Evolutionary conservation across 176 grass and related monocot species (phyloP).

Genomic region (Urochloa ruziziensis): DNA sequence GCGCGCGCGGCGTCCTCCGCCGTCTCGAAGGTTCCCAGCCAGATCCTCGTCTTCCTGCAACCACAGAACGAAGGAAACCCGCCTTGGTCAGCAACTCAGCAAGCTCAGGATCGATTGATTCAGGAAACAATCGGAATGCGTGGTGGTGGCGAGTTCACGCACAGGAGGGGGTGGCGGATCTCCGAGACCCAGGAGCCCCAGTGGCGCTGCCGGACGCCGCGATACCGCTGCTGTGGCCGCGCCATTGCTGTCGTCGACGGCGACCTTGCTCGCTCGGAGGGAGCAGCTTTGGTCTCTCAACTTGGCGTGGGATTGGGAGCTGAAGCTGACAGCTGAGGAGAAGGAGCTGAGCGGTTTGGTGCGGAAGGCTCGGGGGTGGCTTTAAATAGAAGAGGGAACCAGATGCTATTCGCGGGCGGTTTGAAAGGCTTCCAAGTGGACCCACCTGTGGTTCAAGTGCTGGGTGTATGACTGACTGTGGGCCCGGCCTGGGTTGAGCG

Average conservation of each 20-base stretch:
- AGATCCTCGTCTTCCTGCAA: conserved; percentile 95
- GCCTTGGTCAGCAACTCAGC: background rate
- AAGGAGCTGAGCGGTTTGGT: conserved; percentile 12
- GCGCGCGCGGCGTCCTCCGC: conserved; percentile 90
- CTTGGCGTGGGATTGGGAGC: background rate
- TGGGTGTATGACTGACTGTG: background rate
- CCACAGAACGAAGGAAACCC: background rate
- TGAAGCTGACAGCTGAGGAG: background rate
- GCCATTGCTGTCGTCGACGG: conserved; percentile 36
- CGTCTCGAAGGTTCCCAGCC: conserved; percentile 98
- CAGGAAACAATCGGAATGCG: background rate
- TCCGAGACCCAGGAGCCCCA: conserved; percentile 99
- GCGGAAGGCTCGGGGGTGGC: background rate
- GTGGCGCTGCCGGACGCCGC: conserved; percentile 86
- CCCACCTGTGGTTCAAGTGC: background rate
- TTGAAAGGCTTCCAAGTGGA: conserved; percentile 2
- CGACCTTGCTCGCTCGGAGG: background rate
- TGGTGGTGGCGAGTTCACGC: background rate
- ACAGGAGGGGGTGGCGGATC: conserved; percentile 93
- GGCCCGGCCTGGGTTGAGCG: background rate
- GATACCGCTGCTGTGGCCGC: conserved; percentile 71
- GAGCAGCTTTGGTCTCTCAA: background rate
- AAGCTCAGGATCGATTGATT: background rate
- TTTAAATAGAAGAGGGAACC: conserved; percentile 36
- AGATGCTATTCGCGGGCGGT: background rate